Evolutionary conservation across 2,329 filamentous ascomycete species (phyloP).

Genomic region (Cladosporium austrohemisphaericum): DNA sequence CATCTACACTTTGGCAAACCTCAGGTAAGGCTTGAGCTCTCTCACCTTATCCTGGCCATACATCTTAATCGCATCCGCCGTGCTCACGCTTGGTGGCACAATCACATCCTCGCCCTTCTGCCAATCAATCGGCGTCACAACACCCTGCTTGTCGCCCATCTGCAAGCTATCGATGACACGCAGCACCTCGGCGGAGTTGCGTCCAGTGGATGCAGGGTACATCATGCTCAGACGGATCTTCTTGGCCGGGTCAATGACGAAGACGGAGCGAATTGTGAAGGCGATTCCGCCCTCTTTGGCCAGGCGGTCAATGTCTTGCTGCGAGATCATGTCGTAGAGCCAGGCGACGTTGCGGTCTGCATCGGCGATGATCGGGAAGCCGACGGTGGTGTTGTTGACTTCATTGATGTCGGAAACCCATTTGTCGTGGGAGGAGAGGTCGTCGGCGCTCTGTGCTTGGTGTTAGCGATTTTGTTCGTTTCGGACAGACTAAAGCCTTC

Average conservation of each 20-base stretch:
- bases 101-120: conserved; percentile 85
- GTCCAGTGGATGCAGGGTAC: conserved; percentile 84
- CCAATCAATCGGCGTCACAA: conserved; percentile 76
- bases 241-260: conserved; percentile 91
- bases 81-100: conserved; percentile 76
- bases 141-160: conserved; percentile 75
- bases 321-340: conserved; percentile 47
- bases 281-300: conserved; percentile 54
- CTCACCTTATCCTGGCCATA: conserved; percentile 65
- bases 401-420: conserved; percentile 78
- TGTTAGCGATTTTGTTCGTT: background rate
- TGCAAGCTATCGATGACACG: conserved; percentile 57
- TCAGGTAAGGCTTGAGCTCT: conserved; percentile 64
- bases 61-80: conserved; percentile 80
- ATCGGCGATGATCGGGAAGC: conserved; percentile 51
- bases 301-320: conserved; percentile 35
- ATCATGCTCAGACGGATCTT: conserved; percentile 88
- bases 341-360: conserved; percentile 47
- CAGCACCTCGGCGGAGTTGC: conserved; percentile 56
- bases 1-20: conserved; percentile 56
- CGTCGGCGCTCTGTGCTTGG: conserved; percentile 64
- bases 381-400: conserved; percentile 41
- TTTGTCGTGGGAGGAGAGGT: conserved; percentile 73
- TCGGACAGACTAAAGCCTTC: too few relatives aligned
- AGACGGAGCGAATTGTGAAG: conserved; percentile 92